These are phyloP conservation scores for Pisolithus tinctorius DNA, from an alignment of 768 basidiomycete species.

Conservation along the genomic window DNA sequence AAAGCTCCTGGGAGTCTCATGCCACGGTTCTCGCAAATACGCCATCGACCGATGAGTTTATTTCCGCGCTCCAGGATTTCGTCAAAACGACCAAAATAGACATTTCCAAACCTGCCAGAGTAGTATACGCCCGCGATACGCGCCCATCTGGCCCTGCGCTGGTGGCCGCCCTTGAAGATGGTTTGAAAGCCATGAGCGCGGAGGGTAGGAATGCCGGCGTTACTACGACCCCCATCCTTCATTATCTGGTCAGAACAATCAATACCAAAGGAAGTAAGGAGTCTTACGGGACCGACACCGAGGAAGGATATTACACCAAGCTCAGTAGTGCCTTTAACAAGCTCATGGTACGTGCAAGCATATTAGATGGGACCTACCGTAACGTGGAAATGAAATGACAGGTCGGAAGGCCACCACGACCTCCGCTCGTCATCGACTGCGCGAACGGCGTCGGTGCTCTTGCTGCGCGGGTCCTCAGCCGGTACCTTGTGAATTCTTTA, in stretches of 20 bases:
- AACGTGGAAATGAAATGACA: constrained; percentile 20
- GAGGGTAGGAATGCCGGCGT: constrained; percentile 72
- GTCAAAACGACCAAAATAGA: constrained; percentile 68
- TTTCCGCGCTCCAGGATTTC: constrained; percentile 55
- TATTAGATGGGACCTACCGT: constrained; percentile 4
- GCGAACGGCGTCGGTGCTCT: constrained; percentile 95
- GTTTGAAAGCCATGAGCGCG: constrained; percentile 66
- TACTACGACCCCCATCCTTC: constrained; percentile 90
- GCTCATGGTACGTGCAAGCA: constrained; percentile 59
- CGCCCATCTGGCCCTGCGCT: constrained; percentile 79
- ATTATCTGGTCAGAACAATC: constrained; percentile 86
- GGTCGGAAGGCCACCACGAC: constrained; percentile 47
- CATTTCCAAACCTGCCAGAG: constrained; percentile 65
- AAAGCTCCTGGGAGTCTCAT: constrained; percentile 84
- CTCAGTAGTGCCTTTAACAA: constrained; percentile 78
- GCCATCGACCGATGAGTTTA: constrained; percentile 62
- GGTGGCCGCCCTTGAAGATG: constrained; percentile 73
- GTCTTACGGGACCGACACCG: constrained; percentile 72
- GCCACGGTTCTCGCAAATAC: constrained; percentile 88
- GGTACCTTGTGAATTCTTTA: constrained; percentile 54
- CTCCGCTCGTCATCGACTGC: constrained; percentile 82
- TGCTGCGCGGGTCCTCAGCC: constrained; percentile 55
- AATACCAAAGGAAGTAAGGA: constrained; percentile 81
- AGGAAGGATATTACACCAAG: constrained; percentile 80
- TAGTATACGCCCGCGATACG: constrained; percentile 92